Conservation (phyloP, 768 basidiomycete species). For the Lactifluus pinguis region DNA sequence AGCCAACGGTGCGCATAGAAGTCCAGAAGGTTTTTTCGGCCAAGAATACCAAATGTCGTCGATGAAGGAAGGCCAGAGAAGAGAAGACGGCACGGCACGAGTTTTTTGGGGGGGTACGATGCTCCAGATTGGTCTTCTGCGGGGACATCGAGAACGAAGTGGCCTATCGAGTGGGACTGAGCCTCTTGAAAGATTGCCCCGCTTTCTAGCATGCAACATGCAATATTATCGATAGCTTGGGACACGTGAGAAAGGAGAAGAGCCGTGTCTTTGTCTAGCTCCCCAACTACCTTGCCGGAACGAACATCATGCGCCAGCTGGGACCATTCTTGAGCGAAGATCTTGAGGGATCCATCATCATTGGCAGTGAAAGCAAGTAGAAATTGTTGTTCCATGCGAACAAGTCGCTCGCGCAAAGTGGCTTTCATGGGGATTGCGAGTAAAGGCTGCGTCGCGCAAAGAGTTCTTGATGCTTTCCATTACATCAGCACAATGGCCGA, state of each 20-base stretch:
- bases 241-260: background rate
- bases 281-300: background rate
- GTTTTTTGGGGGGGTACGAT: background rate
- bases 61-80: background rate
- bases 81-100: background rate
- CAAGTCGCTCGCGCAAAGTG: background rate
- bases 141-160: background rate
- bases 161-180: background rate
- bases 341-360: background rate
- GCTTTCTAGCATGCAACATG: background rate
- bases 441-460: background rate
- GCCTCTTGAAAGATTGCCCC: background rate
- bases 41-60: background rate
- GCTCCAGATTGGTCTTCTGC: background rate
- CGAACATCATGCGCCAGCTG: background rate
- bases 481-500: conserved; percentile 9
- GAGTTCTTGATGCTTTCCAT: background rate
- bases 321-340: background rate
- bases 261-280: background rate
- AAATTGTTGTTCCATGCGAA: background rate
- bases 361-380: background rate
- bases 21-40: background rate
- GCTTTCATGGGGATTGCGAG: background rate
- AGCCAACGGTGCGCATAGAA: conserved; percentile 3
- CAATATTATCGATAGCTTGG: background rate